phyloP scores from a whole-genome alignment of 2,329 filamentous ascomycete species.

The Xylaria sp. region DNA sequence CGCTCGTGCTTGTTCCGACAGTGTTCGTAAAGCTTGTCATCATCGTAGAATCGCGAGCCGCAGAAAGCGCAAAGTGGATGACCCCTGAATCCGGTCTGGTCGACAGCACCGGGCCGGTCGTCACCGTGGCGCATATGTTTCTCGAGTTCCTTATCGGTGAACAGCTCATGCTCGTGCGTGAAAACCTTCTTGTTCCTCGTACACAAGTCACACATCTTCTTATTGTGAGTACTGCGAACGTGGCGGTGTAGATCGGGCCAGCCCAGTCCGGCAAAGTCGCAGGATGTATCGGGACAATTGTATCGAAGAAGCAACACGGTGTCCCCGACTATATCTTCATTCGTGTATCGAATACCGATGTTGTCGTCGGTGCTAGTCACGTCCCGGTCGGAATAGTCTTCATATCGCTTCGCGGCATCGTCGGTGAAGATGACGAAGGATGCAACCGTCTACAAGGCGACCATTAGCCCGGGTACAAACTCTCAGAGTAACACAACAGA shows the following conservation, averaged over 20 bases:
- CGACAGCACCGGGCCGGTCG: slow-evolving; percentile 85
- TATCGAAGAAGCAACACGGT: slow-evolving; percentile 88
- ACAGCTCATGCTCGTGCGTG: slow-evolving; percentile 96
- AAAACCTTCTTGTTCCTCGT: slow-evolving; percentile 97
- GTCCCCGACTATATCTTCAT: slow-evolving; percentile 88
- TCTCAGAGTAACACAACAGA: background rate
- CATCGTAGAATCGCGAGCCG: slow-evolving; percentile 90
- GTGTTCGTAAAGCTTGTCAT: slow-evolving; percentile 93
- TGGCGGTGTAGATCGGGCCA: slow-evolving; percentile 84
- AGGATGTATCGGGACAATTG: slow-evolving; percentile 89
- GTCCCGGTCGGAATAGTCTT: slow-evolving; percentile 80
- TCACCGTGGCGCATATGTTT: slow-evolving; percentile 92
- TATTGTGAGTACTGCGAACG: slow-evolving; percentile 83
- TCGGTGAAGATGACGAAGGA: slow-evolving; percentile 93
- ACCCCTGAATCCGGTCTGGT: slow-evolving; percentile 96
- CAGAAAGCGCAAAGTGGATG: slow-evolving; percentile 97
- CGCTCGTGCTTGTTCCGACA: slow-evolving; percentile 94
- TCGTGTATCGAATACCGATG: slow-evolving; percentile 91
- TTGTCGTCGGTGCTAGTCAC: slow-evolving; percentile 84
- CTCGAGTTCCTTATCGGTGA: slow-evolving; percentile 81
- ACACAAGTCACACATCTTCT: slow-evolving; percentile 64
- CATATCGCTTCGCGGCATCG: slow-evolving; percentile 80
- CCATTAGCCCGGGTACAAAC: slow-evolving; percentile 19
- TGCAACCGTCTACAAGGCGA: slow-evolving; percentile 64
- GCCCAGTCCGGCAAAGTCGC: slow-evolving; percentile 75